Conservation (phyloP, 495 filamentous ascomycete species). For the Aspergillus cavernicola region DNA sequence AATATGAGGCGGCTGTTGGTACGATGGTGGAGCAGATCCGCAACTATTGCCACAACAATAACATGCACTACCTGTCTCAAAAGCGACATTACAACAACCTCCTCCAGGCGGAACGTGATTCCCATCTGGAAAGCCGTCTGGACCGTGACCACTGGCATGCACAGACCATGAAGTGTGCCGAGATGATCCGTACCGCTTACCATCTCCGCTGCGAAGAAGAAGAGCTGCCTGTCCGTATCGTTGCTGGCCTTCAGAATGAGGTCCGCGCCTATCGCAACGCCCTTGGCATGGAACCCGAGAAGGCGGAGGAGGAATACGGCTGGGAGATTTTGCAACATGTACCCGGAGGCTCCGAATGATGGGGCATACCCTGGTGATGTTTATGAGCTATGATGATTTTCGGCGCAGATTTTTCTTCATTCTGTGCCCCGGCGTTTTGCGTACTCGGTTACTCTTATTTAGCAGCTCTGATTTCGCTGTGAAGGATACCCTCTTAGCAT, state of each 20-base stretch:
- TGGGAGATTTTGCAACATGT: conserved; percentile 50
- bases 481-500: conserved; percentile 25
- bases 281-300: conserved; percentile 51
- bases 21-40: conserved; percentile 59
- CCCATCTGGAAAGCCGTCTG: conserved; percentile 54
- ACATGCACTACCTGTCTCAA: conserved; percentile 52
- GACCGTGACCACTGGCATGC: conserved; percentile 64
- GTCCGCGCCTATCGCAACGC: conserved; percentile 52
- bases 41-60: conserved; percentile 58
- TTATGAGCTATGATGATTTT: conserved; percentile 19
- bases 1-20: conserved; percentile 54
- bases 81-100: conserved; percentile 59
- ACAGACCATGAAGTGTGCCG: conserved; percentile 48
- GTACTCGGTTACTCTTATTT: conserved; percentile 7
- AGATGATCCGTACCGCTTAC: conserved; percentile 51
- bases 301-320: conserved; percentile 50
- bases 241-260: conserved; percentile 52
- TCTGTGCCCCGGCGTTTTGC: conserved; percentile 14
- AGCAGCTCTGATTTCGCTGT: conserved; percentile 10
- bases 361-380: not conserved
- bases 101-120: conserved; percentile 54
- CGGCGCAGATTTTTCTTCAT: conserved; percentile 13
- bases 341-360: conserved; percentile 33
- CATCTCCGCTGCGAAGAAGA: conserved; percentile 50
- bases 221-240: conserved; percentile 41